Evolutionary conservation across 2,329 filamentous ascomycete species (phyloP), one percentile per base, ranked within the genome.

Genomic region (Diaporthe citrichinensis): DNA sequence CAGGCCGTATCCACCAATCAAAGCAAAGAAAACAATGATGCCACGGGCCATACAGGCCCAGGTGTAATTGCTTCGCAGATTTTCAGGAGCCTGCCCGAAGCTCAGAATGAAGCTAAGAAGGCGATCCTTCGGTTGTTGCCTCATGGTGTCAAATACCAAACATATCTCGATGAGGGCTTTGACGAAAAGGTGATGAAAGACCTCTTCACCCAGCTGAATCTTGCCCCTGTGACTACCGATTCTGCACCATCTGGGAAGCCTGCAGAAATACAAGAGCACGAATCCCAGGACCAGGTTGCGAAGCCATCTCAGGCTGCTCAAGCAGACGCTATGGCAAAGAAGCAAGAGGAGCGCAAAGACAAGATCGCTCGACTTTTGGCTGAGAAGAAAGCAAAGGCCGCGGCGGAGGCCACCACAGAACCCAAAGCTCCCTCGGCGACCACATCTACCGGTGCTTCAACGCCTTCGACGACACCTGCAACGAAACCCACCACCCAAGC

Each of bases 331-430:
- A 78, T 78, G 73, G 65, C 80, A 12, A 80, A 77, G 61, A 88
- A 86, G 77, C 87, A 89, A 10, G 87, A 94, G 78, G 92, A 94
- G 80, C 89, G 94, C 31, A 94, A 94, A 79, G 94, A 95, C 78
- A 91, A 94, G 57, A 94, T 96, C 76, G 94, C 94, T 5, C 91
- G 93, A 67, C 88, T 95, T 73, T 87, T 95, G 73, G 94, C 94
- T n/a, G 92, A 91, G 1, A 95, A 94, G 82, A 89, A 89, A 71
- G 90, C 90, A 46, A 94, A 92, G 46, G 71, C 80, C 73, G 58
- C 79, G 36, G 77, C 79, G 36, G 72, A 81, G 41, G 25, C 76
- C 39, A 72, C 53, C 59, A 44, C 49, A 72, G 79, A 81, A 20
- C 55, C 74, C 41, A 72, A 57, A 31, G 74, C 46, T 28, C 71